Percentiles rank a stretch among this genome's conserved stretches.
Evolutionary conservation across 345 rosid genomes (phyloP).

Genomic region (Citrus reticulata): DNA sequence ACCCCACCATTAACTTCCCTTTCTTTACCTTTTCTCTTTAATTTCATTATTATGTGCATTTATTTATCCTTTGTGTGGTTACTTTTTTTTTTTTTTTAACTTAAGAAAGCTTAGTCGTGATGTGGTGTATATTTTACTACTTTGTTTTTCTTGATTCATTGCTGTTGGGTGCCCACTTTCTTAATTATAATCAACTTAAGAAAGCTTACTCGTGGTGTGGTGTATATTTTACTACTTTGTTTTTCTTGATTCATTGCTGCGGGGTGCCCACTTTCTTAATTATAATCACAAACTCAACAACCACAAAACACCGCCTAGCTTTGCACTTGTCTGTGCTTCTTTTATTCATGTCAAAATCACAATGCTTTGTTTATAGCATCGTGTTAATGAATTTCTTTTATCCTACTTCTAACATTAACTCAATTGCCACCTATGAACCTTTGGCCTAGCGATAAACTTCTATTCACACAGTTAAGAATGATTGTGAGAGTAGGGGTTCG

Average conservation of each 20-base stretch:
- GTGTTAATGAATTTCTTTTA: no score
- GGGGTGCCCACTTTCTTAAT: neutral
- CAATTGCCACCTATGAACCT: fast-evolving
- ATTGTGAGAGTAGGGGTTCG: fast-evolving
- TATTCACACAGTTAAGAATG: fast-evolving
- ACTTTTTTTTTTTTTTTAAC: no score
- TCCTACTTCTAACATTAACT: neutral
- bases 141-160: neutral
- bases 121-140: neutral
- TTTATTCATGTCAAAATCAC: neutral
- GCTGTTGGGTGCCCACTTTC: neutral
- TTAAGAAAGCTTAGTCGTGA: neutral
- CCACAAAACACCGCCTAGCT: neutral
- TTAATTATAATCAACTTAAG: neutral
- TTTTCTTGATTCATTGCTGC: neutral
- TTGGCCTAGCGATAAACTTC: fast-evolving
- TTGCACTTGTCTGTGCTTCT: neutral
- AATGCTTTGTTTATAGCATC: neutral
- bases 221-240: neutral
- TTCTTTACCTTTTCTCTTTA: neutral
- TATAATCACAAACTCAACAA: neutral
- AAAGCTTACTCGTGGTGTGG: neutral
- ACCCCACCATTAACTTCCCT: constrained; percentile 11
- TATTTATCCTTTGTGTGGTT: neutral
- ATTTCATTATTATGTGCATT: neutral